Conservation (phyloP, 2,329 filamentous ascomycete species). For the Knufia petricola region DNA sequence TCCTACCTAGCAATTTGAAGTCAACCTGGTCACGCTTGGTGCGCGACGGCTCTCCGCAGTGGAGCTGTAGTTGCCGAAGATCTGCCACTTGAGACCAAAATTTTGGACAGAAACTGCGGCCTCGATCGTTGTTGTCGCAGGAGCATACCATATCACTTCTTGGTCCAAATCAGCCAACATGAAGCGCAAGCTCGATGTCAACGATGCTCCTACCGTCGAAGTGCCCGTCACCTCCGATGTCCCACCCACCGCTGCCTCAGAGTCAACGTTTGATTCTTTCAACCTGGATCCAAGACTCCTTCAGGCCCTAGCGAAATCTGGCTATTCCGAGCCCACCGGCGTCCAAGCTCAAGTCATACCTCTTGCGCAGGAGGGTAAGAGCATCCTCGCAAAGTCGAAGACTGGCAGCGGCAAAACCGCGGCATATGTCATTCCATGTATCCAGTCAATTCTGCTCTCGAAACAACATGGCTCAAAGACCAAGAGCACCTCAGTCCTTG, state of each 20-base stretch:
- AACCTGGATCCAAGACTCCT: slow-evolving; percentile 76
- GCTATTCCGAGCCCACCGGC: slow-evolving; percentile 76
- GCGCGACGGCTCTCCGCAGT: no score
- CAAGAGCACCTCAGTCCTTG: slow-evolving; percentile 49
- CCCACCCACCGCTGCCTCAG: slow-evolving; percentile 2
- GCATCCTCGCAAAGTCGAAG: slow-evolving; percentile 84
- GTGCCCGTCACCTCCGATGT: slow-evolving; percentile 18
- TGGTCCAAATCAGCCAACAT: no score
- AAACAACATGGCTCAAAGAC: slow-evolving; percentile 46
- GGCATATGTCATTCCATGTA: slow-evolving; percentile 84
- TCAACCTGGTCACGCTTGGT: no score
- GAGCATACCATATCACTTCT: no score
- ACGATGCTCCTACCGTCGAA: slow-evolving; percentile 36
- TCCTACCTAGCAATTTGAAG: not conserved
- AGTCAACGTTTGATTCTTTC: slow-evolving; percentile 60
- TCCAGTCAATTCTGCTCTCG: slow-evolving; percentile 71
- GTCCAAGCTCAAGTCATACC: slow-evolving; percentile 85
- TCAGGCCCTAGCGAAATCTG: slow-evolving; percentile 74
- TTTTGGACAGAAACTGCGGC: no score
- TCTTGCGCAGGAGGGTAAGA: slow-evolving; percentile 72
- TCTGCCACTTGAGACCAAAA: no score
- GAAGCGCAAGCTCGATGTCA: slow-evolving; percentile 43
- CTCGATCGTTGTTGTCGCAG: no score
- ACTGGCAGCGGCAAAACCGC: slow-evolving; percentile 96
- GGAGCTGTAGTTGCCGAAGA: no score